Conservation (phyloP, 1,284 basidiomycete genomes). For the Heterobasidion annosum region DNA sequence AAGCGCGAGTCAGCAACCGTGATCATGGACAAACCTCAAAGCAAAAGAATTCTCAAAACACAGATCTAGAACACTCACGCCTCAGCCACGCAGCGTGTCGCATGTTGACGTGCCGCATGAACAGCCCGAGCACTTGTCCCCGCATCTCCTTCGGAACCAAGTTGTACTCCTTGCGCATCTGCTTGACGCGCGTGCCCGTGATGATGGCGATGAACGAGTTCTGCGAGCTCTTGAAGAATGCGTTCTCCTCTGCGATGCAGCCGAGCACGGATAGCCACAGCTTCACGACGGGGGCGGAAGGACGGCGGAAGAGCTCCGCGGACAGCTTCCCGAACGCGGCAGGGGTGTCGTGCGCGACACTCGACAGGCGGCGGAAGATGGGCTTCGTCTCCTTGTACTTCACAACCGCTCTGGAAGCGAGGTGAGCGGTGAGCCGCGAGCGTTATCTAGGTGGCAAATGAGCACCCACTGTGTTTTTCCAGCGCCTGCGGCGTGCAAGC, state of each 20-base stretch:
- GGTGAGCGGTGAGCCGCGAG: not conserved
- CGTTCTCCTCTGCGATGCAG: not conserved
- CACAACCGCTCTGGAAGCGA: not conserved
- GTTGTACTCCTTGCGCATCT: not conserved
- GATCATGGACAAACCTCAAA: not conserved
- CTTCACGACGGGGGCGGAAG: not conserved
- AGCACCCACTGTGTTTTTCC: not conserved
- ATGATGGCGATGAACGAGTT: not conserved
- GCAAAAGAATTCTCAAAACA: not conserved
- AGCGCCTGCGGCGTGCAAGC: not conserved
- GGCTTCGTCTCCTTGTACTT: not conserved
- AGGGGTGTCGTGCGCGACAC: not conserved
- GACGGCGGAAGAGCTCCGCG: not conserved
- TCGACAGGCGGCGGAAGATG: not conserved
- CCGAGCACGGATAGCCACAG: not conserved
- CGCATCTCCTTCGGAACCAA: not conserved
- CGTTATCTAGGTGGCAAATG: not conserved
- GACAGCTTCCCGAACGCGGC: not conserved
- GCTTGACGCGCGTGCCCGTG: not conserved
- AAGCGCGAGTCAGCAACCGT: not conserved
- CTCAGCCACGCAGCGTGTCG: not conserved
- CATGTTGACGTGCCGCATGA: not conserved
- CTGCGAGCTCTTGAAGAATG: not conserved
- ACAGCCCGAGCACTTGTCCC: not conserved
- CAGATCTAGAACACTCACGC: not conserved